Evolutionary conservation across 768 basidiomycete genomes (phyloP).

Genomic region (Brasilioporus rufonigricans): DNA sequence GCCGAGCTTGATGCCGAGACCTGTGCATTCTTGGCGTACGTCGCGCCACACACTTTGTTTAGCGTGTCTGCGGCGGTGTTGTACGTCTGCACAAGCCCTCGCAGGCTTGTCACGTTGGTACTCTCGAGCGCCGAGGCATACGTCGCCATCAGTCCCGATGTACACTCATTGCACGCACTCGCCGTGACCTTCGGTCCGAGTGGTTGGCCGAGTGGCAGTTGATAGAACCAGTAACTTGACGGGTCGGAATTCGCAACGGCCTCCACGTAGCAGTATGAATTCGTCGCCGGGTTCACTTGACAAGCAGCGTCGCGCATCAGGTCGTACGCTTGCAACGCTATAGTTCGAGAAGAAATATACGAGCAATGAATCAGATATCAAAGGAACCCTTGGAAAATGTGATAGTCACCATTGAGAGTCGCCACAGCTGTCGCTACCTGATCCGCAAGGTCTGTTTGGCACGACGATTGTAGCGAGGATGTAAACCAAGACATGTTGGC

Average conservation of each 20-base stretch:
- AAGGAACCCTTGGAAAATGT: neutral
- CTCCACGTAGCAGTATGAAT: conserved; percentile 72
- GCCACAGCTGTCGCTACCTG: conserved; percentile 50
- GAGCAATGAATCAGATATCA: neutral
- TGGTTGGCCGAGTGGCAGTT: conserved; percentile 55
- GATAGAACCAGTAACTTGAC: conserved; percentile 71
- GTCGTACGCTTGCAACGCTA: conserved; percentile 61
- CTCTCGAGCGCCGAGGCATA: conserved; percentile 48
- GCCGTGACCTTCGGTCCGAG: conserved; percentile 46
- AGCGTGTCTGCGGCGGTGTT: conserved; percentile 43
- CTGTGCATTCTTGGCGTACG: conserved; percentile 36
- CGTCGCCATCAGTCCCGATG: conserved; percentile 52
- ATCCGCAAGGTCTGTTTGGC: conserved; percentile 53
- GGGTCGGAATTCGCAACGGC: conserved; percentile 57
- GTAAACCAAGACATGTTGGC: conserved; percentile 69
- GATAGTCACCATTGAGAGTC: conserved; percentile 53
- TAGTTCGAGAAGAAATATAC: neutral
- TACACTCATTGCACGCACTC: conserved; percentile 64
- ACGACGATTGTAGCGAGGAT: conserved; percentile 44
- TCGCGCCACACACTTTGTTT: conserved; percentile 48
- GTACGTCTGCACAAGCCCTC: conserved; percentile 49
- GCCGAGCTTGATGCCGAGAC: conserved; percentile 12
- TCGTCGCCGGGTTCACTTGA: conserved; percentile 50
- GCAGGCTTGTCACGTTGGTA: conserved; percentile 30
- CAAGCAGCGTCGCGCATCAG: conserved; percentile 65